phyloP scores from a whole-genome alignment of 495 filamentous ascomycete species.

The Hypoxylon cercidicola region DNA sequence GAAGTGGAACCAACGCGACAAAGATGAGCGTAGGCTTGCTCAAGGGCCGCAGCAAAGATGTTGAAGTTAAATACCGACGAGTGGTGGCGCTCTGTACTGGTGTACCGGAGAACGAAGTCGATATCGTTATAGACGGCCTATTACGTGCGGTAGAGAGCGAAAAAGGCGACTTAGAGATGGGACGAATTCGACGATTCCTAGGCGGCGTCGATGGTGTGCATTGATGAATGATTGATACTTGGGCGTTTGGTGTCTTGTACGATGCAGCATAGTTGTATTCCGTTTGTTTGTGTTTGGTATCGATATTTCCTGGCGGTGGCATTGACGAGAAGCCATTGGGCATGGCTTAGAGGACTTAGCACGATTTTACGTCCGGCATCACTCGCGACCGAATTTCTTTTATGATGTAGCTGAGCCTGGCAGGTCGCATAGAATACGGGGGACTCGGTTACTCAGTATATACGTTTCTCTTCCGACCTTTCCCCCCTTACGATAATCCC shows the following conservation, averaged over 20 bases:
- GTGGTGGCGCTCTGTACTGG: conserved; percentile 76
- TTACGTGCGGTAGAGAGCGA: conserved; percentile 80
- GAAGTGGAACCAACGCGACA: conserved; percentile 67
- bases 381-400: conserved; percentile 13
- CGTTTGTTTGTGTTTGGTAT: conserved; percentile 10
- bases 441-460: conserved; percentile 7
- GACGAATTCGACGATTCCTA: conserved; percentile 76
- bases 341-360: conserved; percentile 5
- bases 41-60: conserved; percentile 68
- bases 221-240: conserved; percentile 26
- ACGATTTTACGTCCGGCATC: conserved; percentile 33
- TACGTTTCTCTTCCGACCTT: background rate
- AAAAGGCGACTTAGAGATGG: conserved; percentile 72
- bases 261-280: conserved; percentile 12
- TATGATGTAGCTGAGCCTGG: conserved; percentile 27
- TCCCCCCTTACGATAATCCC: background rate
- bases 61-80: conserved; percentile 74
- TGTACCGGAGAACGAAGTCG: conserved; percentile 70
- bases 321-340: background rate
- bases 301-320: background rate
- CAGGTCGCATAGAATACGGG: conserved; percentile 10
- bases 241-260: conserved; percentile 18
- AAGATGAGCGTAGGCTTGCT: conserved; percentile 66
- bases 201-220: conserved; percentile 70
- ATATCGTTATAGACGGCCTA: conserved; percentile 69